Evolutionary conservation across 192 early-diverging fungal genomes (phyloP).

Genomic region (Lobosporangium transversale): DNA sequence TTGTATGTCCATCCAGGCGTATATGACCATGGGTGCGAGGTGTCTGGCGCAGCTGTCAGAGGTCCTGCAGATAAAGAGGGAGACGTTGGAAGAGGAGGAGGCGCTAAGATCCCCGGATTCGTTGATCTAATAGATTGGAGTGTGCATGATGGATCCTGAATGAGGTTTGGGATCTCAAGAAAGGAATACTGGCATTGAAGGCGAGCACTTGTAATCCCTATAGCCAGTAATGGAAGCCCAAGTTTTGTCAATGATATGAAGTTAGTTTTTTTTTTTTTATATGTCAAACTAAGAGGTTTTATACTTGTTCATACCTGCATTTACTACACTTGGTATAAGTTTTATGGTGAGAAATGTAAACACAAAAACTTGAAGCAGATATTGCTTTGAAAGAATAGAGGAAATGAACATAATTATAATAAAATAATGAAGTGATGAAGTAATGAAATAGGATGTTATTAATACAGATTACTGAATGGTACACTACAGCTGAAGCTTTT

Average conservation of each 20-base stretch:
- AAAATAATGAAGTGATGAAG: no score
- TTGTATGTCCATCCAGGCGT: constrained; percentile 49
- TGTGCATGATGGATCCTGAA: constrained; percentile 42
- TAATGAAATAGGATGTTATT: no score
- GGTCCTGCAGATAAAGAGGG: constrained; percentile 26
- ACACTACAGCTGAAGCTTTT: no score
- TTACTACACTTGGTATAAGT: no score
- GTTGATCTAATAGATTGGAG: constrained; percentile 7
- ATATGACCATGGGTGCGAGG: constrained; percentile 28
- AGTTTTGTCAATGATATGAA: no score
- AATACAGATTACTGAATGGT: no score
- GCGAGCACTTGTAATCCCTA: constrained; percentile 39
- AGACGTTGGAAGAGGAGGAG: constrained; percentile 19
- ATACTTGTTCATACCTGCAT: no score
- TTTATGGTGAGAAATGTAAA: neutral
- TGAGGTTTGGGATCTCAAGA: constrained; percentile 33
- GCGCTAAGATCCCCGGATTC: neutral
- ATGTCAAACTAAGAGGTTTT: no score
- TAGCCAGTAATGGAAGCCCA: neutral
- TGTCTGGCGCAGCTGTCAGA: constrained; percentile 12
- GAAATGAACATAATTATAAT: no score
- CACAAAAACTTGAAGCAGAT: neutral
- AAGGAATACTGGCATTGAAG: constrained; percentile 49
- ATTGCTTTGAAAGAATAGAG: no score
- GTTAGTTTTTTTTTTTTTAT: no score